Evolutionary conservation across 73 alveolate genomes (phyloP).

Genomic region (Paramecium sonneborni): DNA sequence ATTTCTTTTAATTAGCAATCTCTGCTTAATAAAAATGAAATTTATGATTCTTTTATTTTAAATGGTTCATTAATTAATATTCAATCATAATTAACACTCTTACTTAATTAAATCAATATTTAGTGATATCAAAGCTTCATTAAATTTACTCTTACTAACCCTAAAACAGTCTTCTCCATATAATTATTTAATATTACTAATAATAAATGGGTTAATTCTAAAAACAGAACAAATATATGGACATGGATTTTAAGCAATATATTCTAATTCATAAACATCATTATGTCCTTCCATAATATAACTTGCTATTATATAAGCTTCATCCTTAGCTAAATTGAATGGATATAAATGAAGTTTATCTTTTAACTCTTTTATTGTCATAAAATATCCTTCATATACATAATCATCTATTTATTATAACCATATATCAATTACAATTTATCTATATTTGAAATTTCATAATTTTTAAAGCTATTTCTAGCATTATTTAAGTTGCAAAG

Average conservation of each 20-base stretch:
- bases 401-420: background rate
- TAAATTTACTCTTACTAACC: conserved; percentile 33
- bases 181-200: background rate
- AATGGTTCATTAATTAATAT: background rate
- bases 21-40: background rate
- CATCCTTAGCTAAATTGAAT: background rate
- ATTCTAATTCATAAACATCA: background rate
- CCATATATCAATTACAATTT: background rate
- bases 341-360: background rate
- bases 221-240: conserved; percentile 19
- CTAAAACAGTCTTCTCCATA: background rate
- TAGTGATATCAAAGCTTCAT: background rate
- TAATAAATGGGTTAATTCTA: background rate
- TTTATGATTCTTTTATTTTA: background rate
- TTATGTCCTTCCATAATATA: conserved; percentile 38
- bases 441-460: background rate
- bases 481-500: background rate
- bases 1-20: background rate
- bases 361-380: background rate
- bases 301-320: background rate
- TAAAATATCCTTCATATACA: background rate
- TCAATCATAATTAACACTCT: background rate
- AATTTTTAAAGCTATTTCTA: background rate
- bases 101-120: background rate
- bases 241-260: background rate